These are phyloP conservation scores for Nymphaea colorata DNA, from an alignment of 164 flowering plant genomes.

Conservation along the genomic window DNA sequence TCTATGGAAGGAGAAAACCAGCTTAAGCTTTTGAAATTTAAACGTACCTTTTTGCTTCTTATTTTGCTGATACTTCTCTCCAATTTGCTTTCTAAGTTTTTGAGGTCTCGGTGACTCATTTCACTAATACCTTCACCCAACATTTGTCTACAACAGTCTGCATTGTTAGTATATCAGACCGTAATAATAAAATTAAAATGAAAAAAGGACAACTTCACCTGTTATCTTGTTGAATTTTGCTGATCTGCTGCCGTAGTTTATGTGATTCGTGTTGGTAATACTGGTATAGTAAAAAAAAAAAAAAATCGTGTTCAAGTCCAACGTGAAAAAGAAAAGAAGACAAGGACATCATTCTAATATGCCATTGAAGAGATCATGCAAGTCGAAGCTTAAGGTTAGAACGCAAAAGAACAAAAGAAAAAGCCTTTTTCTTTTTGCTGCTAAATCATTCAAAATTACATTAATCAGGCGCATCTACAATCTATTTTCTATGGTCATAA, in stretches of 20 bases:
- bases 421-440: no score
- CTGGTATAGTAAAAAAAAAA: background rate
- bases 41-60: background rate
- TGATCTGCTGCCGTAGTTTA: background rate
- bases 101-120: background rate
- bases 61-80: background rate
- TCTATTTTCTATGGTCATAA: no score
- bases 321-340: no score
- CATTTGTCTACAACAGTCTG: background rate
- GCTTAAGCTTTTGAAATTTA: background rate
- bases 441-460: no score
- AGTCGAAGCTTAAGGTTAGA: no score
- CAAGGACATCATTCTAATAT: no score
- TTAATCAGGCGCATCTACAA: no score
- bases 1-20: background rate
- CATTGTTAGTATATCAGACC: background rate
- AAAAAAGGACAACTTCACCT: background rate
- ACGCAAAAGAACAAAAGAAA: no score
- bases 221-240: background rate
- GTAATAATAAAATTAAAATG: background rate
- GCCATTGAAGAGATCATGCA: no score
- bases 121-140: background rate
- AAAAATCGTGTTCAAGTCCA: no score
- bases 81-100: background rate
- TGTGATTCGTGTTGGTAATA: background rate